Evolutionary conservation across 169 alveolate species (phyloP).

Genomic region (Theileria orientalis): DNA sequence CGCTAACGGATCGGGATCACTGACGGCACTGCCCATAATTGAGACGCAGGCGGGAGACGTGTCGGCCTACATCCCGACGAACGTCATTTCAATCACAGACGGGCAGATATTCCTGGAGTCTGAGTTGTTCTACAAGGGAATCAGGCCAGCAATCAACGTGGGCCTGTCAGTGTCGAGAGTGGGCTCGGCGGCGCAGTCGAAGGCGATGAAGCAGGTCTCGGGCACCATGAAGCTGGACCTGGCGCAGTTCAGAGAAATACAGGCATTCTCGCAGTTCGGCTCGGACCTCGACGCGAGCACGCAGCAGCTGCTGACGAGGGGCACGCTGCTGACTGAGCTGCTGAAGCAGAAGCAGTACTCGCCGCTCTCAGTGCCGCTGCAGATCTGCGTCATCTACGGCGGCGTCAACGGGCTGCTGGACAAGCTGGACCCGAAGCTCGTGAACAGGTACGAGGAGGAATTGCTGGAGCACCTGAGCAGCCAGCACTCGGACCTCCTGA

Average conservation of each 20-base stretch:
- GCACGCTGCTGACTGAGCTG: slow-evolving; percentile 90
- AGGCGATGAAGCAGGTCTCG: slow-evolving; percentile 87
- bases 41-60: slow-evolving; percentile 98
- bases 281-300: slow-evolving; percentile 95
- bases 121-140: slow-evolving; percentile 92
- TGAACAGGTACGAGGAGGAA: slow-evolving; percentile 65
- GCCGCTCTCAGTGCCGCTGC: slow-evolving; percentile 79
- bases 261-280: slow-evolving; percentile 96
- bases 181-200: slow-evolving; percentile 95
- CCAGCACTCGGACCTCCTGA: slow-evolving; percentile 53
- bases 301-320: slow-evolving; percentile 91
- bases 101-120: slow-evolving; percentile 96
- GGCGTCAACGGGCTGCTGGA: slow-evolving; percentile 83
- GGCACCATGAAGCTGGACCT: slow-evolving; percentile 93
- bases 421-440: slow-evolving; percentile 67
- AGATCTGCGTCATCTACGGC: slow-evolving; percentile 78
- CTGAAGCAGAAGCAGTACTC: slow-evolving; percentile 87
- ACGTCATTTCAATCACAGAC: slow-evolving; percentile 96
- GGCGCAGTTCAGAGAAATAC: slow-evolving; percentile 96
- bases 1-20: slow-evolving; percentile 92
- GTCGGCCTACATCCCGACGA: slow-evolving; percentile 98
- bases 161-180: slow-evolving; percentile 97
- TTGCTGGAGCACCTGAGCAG: slow-evolving; percentile 45
- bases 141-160: slow-evolving; percentile 97
- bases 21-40: slow-evolving; percentile 96